Evolutionary conservation across 495 filamentous ascomycete species (phyloP).

Genomic region (Daldinia grandis): DNA sequence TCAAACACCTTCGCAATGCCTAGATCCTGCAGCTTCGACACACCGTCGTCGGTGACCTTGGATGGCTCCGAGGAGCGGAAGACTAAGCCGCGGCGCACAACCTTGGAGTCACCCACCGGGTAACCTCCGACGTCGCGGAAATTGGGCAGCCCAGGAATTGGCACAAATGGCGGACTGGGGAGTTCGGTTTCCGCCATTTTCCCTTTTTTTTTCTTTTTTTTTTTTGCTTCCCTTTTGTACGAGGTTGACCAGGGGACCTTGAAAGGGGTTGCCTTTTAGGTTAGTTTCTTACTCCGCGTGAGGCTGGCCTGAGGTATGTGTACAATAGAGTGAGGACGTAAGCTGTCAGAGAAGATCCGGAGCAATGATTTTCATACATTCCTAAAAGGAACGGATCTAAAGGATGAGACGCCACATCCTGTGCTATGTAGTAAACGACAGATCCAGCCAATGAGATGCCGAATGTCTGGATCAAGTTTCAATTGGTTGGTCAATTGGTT

Average conservation of each 20-base stretch:
- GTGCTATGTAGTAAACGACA: not conserved
- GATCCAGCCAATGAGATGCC: slow-evolving; percentile 10
- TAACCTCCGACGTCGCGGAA: slow-evolving; percentile 69
- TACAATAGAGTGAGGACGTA: slow-evolving; percentile 26
- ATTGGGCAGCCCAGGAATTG: slow-evolving; percentile 63
- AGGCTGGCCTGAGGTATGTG: slow-evolving; percentile 6
- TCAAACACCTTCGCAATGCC: slow-evolving; percentile 71
- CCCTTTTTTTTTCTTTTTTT: not conserved
- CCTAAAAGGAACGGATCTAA: not conserved
- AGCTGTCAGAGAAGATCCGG: slow-evolving; percentile 11
- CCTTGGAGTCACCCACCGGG: slow-evolving; percentile 46
- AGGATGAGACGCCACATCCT: not conserved
- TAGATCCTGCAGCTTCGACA: slow-evolving; percentile 58
- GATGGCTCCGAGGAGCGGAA: slow-evolving; percentile 68
- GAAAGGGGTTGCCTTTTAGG: not conserved
- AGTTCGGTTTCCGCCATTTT: slow-evolving; percentile 25
- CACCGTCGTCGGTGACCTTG: slow-evolving; percentile 60
- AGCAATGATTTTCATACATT: not conserved
- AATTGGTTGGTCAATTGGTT: not conserved
- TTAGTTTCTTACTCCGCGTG: not conserved
- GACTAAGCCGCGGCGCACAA: slow-evolving; percentile 58
- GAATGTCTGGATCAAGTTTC: not conserved
- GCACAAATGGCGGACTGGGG: slow-evolving; percentile 62
- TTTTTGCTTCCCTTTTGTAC: not conserved
- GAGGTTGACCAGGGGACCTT: slow-evolving; percentile 4